A percentile compares a stretch with the other conserved stretches of the same genome.
Evolutionary conservation across 31 red algal genomes (phyloP).

Genomic region (Asparagopsis taxiformis): DNA sequence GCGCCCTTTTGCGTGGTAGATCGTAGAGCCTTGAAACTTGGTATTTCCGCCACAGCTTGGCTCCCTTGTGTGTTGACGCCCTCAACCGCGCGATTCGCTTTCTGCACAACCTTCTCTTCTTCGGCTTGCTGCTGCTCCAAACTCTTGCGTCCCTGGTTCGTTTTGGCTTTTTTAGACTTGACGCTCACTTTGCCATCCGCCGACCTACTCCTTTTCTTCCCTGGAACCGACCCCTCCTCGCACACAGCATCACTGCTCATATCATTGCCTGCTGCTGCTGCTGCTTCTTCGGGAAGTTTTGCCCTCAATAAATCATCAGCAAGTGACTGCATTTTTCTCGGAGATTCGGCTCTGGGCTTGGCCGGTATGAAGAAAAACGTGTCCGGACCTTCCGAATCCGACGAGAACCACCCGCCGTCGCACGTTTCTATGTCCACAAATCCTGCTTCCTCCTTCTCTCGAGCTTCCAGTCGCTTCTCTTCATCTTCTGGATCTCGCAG

Average conservation of each 20-base stretch:
- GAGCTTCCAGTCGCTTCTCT: slow-evolving; percentile 28
- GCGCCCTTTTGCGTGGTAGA: background rate
- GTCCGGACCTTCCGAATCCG: slow-evolving; percentile 69
- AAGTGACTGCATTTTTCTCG: background rate
- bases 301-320: slow-evolving; percentile 31
- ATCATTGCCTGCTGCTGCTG: background rate
- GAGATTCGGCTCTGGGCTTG: slow-evolving; percentile 12
- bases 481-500: slow-evolving; percentile 63
- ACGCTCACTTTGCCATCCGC: background rate
- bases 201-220: background rate
- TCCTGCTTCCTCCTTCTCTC: slow-evolving; percentile 48
- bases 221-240: background rate
- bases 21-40: background rate
- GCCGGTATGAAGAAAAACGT: slow-evolving; percentile 66
- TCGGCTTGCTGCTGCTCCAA: slow-evolving; percentile 6
- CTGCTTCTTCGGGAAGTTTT: slow-evolving; percentile 4
- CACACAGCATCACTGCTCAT: background rate
- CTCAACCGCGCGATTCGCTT: too few species aligned
- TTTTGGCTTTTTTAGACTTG: too few species aligned
- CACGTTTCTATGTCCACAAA: slow-evolving; percentile 54
- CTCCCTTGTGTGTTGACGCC: too few species aligned
- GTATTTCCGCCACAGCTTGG: background rate
- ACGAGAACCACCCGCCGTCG: slow-evolving; percentile 58
- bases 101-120: background rate
- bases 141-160: background rate